Percentiles rank a stretch among this genome's conserved stretches.
Evolutionary conservation across 2,329 filamentous ascomycete species (phyloP).

Genomic region (Samsoniella hepiali): DNA sequence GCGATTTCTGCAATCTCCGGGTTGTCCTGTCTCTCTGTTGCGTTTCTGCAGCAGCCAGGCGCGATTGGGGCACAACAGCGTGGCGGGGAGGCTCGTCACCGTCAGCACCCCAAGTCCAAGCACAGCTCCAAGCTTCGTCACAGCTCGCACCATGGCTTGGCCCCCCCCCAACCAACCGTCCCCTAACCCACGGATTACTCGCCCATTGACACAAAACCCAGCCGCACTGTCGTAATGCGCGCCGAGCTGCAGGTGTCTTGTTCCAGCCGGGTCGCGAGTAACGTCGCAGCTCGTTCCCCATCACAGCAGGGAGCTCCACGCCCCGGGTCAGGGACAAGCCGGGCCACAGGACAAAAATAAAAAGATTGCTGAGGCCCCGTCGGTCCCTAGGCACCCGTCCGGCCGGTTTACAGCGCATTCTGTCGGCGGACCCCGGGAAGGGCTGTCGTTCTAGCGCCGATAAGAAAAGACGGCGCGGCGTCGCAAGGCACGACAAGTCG

Average conservation of each 20-base stretch:
- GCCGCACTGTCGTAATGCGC: no score
- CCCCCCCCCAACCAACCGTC: not conserved
- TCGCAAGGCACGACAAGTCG: not conserved
- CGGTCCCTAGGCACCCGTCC: not conserved
- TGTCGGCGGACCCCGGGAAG: not conserved
- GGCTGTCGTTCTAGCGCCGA: not conserved
- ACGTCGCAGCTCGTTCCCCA: not conserved
- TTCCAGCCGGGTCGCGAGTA: not conserved
- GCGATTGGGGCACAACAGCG: no score
- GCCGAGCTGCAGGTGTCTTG: not conserved
- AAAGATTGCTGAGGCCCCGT: not conserved
- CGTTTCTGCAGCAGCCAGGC: no score
- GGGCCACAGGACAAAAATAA: not conserved
- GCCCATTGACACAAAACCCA: no score
- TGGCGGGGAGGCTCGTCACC: no score
- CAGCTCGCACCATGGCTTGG: no score
- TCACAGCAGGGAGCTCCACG: not conserved
- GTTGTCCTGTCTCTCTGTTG: not conserved
- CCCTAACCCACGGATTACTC: not conserved
- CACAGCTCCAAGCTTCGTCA: no score
- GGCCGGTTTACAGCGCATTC: constrained; percentile 1
- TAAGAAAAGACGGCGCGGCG: not conserved
- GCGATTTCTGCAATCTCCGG: not conserved
- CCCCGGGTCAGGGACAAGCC: not conserved
- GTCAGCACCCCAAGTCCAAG: no score